Conservation (phyloP, 371 early-diverging fungal genomes). For the Apophysomyces sp. region DNA sequence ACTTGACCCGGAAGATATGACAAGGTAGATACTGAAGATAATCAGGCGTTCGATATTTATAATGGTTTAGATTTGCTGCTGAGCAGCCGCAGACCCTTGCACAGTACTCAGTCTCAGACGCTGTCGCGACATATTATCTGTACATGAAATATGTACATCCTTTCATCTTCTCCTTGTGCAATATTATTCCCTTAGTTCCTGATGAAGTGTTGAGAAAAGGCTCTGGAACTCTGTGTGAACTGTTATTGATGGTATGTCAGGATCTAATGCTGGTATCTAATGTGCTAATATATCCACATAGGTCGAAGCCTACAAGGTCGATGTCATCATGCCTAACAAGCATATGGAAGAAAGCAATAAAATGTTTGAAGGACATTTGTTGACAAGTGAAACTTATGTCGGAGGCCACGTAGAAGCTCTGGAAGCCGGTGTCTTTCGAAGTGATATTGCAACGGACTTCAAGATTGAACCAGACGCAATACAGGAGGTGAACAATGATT, state of each 20-base stretch:
- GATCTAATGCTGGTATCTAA: neutral
- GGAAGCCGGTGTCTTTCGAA: conserved; percentile 98
- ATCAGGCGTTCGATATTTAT: neutral
- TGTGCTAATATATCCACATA: conserved; percentile 16
- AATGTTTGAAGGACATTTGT: conserved; percentile 88
- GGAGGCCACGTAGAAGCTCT: conserved; percentile 99
- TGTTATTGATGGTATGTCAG: conserved; percentile 88
- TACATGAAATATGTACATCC: conserved; percentile 99
- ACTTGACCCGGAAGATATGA: conserved; percentile 99
- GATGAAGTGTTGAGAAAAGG: conserved; percentile 98
- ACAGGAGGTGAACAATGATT: conserved; percentile 48
- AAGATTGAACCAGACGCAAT: conserved; percentile 75
- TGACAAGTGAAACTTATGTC: conserved; percentile 97
- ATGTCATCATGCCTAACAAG: conserved; percentile 97
- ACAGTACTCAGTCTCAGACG: conserved; percentile 99
- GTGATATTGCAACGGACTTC: conserved; percentile 94
- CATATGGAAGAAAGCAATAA: conserved; percentile 75
- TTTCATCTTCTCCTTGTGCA: conserved; percentile 99
- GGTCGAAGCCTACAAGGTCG: conserved; percentile 91
- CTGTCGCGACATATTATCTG: conserved; percentile 99
- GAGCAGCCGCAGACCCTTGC: conserved; percentile 97
- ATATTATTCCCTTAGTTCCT: conserved; percentile 97
- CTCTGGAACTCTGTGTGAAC: conserved; percentile 98
- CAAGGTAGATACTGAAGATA: conserved; percentile 43
- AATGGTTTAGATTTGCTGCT: conserved; percentile 67